phyloP scores from a whole-genome alignment of 805 yeast genomes.

The Nakazawaea molendinolei region DNA sequence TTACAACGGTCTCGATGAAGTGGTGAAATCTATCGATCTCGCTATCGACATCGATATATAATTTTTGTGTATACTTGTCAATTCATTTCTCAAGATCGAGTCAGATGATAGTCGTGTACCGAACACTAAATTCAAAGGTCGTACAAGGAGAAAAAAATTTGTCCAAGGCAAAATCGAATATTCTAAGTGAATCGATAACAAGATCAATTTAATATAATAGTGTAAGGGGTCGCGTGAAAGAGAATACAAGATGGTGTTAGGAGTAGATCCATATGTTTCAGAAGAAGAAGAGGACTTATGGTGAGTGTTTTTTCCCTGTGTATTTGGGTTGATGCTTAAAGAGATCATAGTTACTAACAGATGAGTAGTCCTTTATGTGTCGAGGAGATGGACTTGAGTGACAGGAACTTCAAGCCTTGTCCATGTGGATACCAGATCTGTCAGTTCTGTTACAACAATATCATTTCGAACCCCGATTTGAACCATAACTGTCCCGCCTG shows the following conservation, averaged over 20 bases:
- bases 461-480: conserved; percentile 89
- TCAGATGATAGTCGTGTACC: conserved; percentile 5
- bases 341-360: conserved; percentile 1
- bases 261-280: conserved; percentile 52
- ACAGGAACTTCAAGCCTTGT: conserved; percentile 96
- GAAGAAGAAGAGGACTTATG: conserved; percentile 79
- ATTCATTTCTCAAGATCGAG: too few relatives aligned
- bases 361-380: conserved; percentile 78
- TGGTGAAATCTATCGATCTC: conserved; percentile 1
- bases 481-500: conserved; percentile 98
- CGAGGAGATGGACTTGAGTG: conserved; percentile 96
- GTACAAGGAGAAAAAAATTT: background rate
- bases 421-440: conserved; percentile 99
- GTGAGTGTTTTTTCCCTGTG: conserved; percentile 27
- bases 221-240: too few relatives aligned
- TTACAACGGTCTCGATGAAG: conserved; percentile 9
- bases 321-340: background rate
- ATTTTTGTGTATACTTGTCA: background rate
- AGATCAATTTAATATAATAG: too few relatives aligned
- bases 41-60: conserved; percentile 2
- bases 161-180: too few relatives aligned
- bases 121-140: background rate
- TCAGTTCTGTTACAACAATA: conserved; percentile 96
- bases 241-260: conserved; percentile 18
- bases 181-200: too few relatives aligned